These are phyloP conservation scores for Candida pseudofarinosa DNA, from an alignment of 805 yeast species.

Conservation along the genomic window DNA sequence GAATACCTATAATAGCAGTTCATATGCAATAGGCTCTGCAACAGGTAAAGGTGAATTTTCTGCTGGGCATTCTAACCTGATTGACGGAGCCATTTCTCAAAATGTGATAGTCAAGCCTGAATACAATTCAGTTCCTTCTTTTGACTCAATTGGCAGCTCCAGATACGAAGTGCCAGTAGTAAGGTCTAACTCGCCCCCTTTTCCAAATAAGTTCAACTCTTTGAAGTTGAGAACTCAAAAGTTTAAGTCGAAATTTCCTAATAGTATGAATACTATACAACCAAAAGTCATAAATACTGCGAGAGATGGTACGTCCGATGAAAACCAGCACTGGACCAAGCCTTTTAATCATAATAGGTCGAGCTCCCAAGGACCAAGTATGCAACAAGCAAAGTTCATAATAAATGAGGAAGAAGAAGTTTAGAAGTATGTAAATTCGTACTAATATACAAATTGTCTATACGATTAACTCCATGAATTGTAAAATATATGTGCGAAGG, in stretches of 20 bases:
- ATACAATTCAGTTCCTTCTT: conserved; percentile 2
- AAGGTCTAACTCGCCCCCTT: conserved; percentile 25
- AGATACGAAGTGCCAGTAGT: background rate
- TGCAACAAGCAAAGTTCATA: conserved; percentile 6
- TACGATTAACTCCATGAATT: background rate
- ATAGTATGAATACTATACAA: background rate
- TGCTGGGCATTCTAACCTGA: background rate
- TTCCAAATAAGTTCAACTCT: conserved; percentile 14
- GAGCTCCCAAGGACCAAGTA: conserved; percentile 1
- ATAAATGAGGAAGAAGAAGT: conserved; percentile 19
- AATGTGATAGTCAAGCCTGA: conserved; percentile 1
- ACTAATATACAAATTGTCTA: background rate
- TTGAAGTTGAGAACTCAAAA: background rate
- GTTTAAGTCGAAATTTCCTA: background rate
- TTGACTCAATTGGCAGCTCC: conserved; percentile 4
- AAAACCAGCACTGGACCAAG: background rate
- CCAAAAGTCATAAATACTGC: background rate
- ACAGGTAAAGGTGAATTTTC: background rate
- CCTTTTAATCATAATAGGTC: background rate
- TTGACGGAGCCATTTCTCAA: background rate
- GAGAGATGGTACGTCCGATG: background rate
- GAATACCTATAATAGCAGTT: background rate
- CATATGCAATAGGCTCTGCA: background rate
- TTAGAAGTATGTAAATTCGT: conserved; percentile 7
- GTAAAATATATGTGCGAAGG: background rate